A percentile compares a stretch with the other conserved stretches of the same genome.
Evolutionary conservation across 2,329 filamentous ascomycete genomes (phyloP).

Genomic region (Ceratocystis cacaofunesta): DNA sequence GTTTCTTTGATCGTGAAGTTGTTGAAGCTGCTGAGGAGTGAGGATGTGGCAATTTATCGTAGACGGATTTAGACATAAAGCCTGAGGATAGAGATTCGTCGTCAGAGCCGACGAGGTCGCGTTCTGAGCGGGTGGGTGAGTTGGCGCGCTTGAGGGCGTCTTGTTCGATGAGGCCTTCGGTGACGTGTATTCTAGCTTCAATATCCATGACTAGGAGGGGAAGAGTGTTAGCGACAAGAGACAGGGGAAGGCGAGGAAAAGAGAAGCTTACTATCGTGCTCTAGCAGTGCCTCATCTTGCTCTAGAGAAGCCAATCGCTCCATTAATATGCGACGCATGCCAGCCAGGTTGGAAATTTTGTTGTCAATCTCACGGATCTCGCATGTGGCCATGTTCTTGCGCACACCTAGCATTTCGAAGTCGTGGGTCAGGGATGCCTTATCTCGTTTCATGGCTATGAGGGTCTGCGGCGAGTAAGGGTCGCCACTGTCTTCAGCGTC

Average conservation of each 20-base stretch:
- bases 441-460: conserved; percentile 65
- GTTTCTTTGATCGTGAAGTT: conserved; percentile 35
- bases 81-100: conserved; percentile 26
- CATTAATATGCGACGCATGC: conserved; percentile 82
- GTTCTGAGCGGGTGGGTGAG: conserved; percentile 36
- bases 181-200: conserved; percentile 46
- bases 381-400: conserved; percentile 94
- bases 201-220: conserved; percentile 41
- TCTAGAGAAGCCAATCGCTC: conserved; percentile 76
- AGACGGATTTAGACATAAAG: conserved; percentile 98
- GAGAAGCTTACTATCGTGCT: conserved; percentile 62
- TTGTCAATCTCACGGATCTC: conserved; percentile 95
- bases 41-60: conserved; percentile 63
- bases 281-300: conserved; percentile 76
- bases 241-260: neutral
- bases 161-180: conserved; percentile 44
- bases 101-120: conserved; percentile 37
- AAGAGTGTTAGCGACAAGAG: neutral
- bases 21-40: conserved; percentile 32
- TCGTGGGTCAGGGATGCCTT: conserved; percentile 67
- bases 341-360: conserved; percentile 85
- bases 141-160: conserved; percentile 41
- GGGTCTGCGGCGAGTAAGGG: conserved; percentile 39
- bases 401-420: conserved; percentile 76
- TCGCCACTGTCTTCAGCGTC: conserved; percentile 30